Conservation (phyloP, 805 yeast genomes). For the Millerago galiae region DNA sequence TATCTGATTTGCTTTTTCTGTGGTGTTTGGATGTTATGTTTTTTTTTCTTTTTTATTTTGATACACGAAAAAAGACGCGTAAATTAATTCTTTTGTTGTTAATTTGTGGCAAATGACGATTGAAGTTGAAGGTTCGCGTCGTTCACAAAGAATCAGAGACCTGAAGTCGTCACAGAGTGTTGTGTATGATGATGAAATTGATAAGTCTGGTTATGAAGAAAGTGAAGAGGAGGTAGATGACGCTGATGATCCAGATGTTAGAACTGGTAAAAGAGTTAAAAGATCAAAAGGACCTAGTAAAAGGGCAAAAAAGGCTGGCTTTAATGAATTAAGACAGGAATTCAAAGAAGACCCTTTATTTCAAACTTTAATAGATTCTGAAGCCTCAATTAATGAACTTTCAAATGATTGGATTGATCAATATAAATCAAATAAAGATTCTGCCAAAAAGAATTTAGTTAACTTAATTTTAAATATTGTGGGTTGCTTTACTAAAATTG, state of each 20-base stretch:
- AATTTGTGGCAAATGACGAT: neutral
- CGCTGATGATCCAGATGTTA: slow-evolving; percentile 9
- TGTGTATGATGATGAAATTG: slow-evolving; percentile 18
- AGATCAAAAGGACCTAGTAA: slow-evolving; percentile 1
- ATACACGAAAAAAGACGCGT: neutral
- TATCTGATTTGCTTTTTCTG: too few species aligned
- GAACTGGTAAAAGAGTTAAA: slow-evolving; percentile 11
- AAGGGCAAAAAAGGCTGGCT: slow-evolving; percentile 15
- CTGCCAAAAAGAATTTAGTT: slow-evolving; percentile 54
- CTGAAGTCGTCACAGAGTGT: slow-evolving; percentile 15
- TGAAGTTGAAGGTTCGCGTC: slow-evolving; percentile 10
- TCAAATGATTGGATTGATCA: slow-evolving; percentile 54
- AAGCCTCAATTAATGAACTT: slow-evolving; percentile 43
- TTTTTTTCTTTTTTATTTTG: too few species aligned
- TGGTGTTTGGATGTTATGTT: neutral
- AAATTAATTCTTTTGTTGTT: neutral
- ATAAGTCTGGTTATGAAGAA: slow-evolving; percentile 15
- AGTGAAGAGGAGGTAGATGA: slow-evolving; percentile 16
- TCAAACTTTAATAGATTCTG: slow-evolving; percentile 43
- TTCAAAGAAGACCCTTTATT: slow-evolving; percentile 44
- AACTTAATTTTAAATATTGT: slow-evolving; percentile 65
- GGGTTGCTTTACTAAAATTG: slow-evolving; percentile 63
- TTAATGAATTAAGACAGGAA: slow-evolving; percentile 33
- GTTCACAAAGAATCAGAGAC: slow-evolving; percentile 19
- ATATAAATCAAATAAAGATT: slow-evolving; percentile 36